Evolutionary conservation across 768 basidiomycete genomes (phyloP), one percentile per base, ranked within the genome.

Genomic region (Amylocystis lapponica): DNA sequence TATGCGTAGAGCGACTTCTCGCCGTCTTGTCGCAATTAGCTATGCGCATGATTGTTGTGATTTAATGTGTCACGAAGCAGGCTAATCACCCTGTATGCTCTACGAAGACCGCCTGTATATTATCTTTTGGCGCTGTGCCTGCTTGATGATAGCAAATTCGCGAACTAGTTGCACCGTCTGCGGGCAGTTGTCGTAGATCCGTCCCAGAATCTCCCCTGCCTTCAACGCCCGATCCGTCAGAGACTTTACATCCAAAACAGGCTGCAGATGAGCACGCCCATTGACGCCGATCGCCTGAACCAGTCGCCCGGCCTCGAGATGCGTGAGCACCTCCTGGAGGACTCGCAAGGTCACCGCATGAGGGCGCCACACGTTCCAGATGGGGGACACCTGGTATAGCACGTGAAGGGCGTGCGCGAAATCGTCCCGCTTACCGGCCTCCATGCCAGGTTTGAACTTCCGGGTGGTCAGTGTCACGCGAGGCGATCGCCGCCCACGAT

Each of bases 291-390:
- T 54, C 8, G 81, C 69, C 43, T 69, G 63, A 14, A 81, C 62
- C 25, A 72, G 54, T 30, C 60, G 64, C 3, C 85, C 86, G 10
- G 67, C 59, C 47, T 67, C 63, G 20, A 89, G 67, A 36, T 70
- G 70, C 13, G 60, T 53, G 10, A 81, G 50, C 2, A 72, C 75
- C 4, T 64, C 55, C 21, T 71, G 59, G 36, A 89, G 59, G 8
- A 76, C 52, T 2, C 62, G 59, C 41, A 83, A 57, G 5, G 78
- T 69, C 35, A 65, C 64, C 21, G 49, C 56, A 53, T 85, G 83
- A n/a, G 81, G 77, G 33, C 67, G 68, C 87, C 85, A 88, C 34
- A 65, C 57, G 36, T 77, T 72, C 78, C 81, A 84, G 19, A 69
- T 60, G 10, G 85, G 82, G 4, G 79, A 71, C 41, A 83, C 71